phyloP scores from a whole-genome alignment of 2,329 filamentous ascomycete genomes.

The Nemania diffusa region DNA sequence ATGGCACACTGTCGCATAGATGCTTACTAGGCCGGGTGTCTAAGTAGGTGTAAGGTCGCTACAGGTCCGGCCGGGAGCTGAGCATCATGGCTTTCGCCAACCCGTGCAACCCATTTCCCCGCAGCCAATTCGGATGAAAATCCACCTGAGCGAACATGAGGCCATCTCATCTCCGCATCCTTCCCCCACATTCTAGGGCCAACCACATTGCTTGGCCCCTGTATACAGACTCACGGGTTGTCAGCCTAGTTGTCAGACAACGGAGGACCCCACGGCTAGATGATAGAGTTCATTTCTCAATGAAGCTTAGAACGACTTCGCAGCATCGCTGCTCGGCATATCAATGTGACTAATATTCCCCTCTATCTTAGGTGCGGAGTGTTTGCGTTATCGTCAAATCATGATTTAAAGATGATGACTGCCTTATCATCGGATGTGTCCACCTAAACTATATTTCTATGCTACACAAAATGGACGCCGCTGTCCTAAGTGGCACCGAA shows the following conservation, averaged over 20 bases:
- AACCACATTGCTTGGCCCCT: background rate
- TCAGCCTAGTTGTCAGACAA: background rate
- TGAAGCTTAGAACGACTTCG: background rate
- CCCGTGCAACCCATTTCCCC: slow-evolving; percentile 10
- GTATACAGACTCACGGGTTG: background rate
- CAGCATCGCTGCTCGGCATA: background rate
- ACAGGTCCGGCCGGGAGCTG: slow-evolving; percentile 12
- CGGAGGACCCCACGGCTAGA: background rate
- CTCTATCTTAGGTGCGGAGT: background rate
- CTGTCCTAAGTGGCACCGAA: slow-evolving; percentile 50
- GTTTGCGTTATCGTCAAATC: background rate
- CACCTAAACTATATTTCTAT: slow-evolving; percentile 22
- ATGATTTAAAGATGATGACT: background rate
- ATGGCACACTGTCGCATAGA: background rate
- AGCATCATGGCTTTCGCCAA: slow-evolving; percentile 5
- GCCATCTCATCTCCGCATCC: slow-evolving; percentile 13
- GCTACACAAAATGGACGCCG: slow-evolving; percentile 29
- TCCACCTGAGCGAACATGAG: background rate
- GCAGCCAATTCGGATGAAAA: slow-evolving; percentile 7
- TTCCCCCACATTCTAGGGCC: slow-evolving; percentile 20
- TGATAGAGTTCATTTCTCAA: background rate
- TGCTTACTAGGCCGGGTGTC: background rate
- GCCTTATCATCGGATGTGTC: slow-evolving; percentile 12
- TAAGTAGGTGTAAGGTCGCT: background rate
- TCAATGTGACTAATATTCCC: background rate